Evolutionary conservation across 192 early-diverging fungal genomes (phyloP), one percentile per base, ranked within the genome.

Genomic region (Geranomyces michiganensis): DNA sequence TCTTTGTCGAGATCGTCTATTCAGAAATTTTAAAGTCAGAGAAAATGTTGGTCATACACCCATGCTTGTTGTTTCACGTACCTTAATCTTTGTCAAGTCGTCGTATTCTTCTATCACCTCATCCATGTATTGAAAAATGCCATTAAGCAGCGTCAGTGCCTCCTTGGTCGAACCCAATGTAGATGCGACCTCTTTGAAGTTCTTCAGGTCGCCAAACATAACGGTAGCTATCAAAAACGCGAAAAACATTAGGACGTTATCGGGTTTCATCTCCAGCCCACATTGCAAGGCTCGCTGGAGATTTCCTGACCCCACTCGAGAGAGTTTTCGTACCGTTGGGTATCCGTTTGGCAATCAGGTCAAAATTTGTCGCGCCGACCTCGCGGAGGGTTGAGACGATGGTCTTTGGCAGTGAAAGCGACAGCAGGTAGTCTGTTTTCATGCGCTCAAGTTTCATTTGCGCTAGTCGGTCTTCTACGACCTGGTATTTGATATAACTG

Each of bases 131-230:
- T 79, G 71, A 60, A 83, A 83, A 53, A 81, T 72, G 8, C 77
- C 76, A 55, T 83, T 83, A 14, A 83, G 60, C 8, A 83, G 56
- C 12, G 53, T 73, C 24, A 81, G 31, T 0, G 80, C 79, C 13
- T 71, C 70, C 62, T 73, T 67, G 10, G 69, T 80, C 21, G 79
- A 81, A 12, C 78, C 78, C n/a, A 81, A 45, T 21, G 53, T 67
- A 17, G 66, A 65, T 6, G 72, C 62, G 0, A 81, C 62, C 46
- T 83, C 74, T 51, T 80, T 83, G 75, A 74, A 81, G 74, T 83
- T 83, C 59, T 81, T 80, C 4, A 83, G 64, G 31, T 83, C 82
- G 15, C 74, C 67, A 62, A 83, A 83, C 82, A 83, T 83, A 41
- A 83, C 79, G 15, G 76, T 75, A 0, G 82, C 82, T 83, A 64